phyloP scores from a whole-genome alignment of 1,284 basidiomycete genomes.

The Ustilago bromivora region DNA sequence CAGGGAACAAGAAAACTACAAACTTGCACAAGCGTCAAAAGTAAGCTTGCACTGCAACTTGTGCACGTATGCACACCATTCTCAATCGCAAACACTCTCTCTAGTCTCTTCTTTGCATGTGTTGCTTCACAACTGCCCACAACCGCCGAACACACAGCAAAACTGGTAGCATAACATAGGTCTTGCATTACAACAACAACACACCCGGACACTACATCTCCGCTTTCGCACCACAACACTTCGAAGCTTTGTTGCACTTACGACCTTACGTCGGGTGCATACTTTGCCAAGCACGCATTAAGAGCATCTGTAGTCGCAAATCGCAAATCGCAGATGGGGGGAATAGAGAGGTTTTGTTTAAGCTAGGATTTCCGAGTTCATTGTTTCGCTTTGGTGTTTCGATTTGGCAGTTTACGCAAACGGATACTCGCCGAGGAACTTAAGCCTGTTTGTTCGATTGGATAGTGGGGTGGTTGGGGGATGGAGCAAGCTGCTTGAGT shows the following conservation, averaged over 20 bases:
- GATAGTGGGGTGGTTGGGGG: neutral
- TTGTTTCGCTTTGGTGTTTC: neutral
- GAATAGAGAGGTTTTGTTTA: constrained; percentile 27
- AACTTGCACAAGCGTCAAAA: neutral
- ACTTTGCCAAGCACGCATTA: neutral
- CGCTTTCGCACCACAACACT: too few relatives aligned
- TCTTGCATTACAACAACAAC: too few relatives aligned
- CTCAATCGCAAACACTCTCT: too few relatives aligned
- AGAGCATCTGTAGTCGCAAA: constrained; percentile 18
- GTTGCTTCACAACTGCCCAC: too few relatives aligned
- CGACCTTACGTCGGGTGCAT: too few relatives aligned
- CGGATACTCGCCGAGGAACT: constrained; percentile 47
- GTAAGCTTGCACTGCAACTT: neutral
- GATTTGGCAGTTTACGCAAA: constrained; percentile 5
- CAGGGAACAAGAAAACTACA: neutral
- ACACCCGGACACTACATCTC: too few relatives aligned
- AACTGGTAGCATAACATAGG: too few relatives aligned
- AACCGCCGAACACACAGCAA: too few relatives aligned
- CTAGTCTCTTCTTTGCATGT: too few relatives aligned
- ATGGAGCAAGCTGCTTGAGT: neutral
- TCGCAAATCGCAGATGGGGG: constrained; percentile 1
- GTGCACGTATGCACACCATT: too few relatives aligned
- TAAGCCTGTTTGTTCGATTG: neutral
- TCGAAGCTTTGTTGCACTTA: too few relatives aligned
- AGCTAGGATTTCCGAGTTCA: constrained; percentile 52